Percentiles rank a stretch among this genome's conserved stretches.
phyloP scores from a whole-genome alignment of 1,284 basidiomycete genomes.

The Pascua guehoae region DNA sequence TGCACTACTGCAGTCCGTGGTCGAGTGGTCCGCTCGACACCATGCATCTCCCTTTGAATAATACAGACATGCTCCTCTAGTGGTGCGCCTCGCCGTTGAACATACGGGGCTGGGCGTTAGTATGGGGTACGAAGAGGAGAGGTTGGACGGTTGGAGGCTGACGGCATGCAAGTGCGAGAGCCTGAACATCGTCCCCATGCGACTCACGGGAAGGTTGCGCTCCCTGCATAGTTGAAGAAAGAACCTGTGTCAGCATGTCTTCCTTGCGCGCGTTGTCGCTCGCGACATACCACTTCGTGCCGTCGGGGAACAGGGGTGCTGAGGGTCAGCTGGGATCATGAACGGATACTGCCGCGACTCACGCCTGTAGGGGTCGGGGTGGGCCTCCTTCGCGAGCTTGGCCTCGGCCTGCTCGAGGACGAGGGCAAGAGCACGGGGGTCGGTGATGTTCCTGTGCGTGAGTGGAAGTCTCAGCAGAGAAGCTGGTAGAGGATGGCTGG shows the following conservation, averaged over 20 bases:
- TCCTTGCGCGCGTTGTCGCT: conserved; percentile 49
- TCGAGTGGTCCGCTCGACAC: neutral
- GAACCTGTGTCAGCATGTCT: conserved; percentile 1
- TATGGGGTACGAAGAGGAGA: neutral
- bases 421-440: conserved; percentile 77
- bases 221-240: conserved; percentile 35
- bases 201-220: conserved; percentile 50
- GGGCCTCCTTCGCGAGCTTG: conserved; percentile 61
- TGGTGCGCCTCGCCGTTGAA: conserved; percentile 42
- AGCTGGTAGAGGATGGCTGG: no score
- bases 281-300: conserved; percentile 67
- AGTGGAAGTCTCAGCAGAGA: neutral
- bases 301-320: conserved; percentile 75
- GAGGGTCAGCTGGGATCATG: conserved; percentile 12
- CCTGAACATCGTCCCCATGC: neutral
- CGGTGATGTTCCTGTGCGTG: conserved; percentile 68
- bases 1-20: no score
- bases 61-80: conserved; percentile 11
- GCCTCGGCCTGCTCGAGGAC: conserved; percentile 80
- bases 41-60: conserved; percentile 10
- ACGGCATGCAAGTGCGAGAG: no score
- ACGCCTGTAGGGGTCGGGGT: conserved; percentile 92
- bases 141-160: neutral
- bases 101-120: conserved; percentile 38
- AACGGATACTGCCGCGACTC: conserved; percentile 48